Conservation (phyloP, 345 rosid species). For the Odontarrhena argentea region DNA sequence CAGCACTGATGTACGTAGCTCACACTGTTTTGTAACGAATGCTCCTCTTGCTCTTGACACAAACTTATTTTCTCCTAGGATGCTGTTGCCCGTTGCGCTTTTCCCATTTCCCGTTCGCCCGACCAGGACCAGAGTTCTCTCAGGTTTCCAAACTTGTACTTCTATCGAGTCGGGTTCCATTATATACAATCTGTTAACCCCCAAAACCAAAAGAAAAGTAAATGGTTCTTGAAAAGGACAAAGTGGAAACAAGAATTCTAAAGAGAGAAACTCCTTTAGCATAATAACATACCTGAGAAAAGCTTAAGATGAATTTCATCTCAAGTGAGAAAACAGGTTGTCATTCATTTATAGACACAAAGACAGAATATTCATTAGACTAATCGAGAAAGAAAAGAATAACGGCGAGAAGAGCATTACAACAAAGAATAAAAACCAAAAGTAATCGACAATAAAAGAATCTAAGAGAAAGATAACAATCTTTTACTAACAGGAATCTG, state of each 20-base stretch:
- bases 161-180: not conserved
- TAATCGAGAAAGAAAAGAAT: constrained; percentile 28
- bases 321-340: not conserved
- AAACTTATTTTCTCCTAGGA: constrained; percentile 67
- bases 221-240: constrained; percentile 12
- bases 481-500: not conserved
- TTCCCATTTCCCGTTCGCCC: constrained; percentile 93
- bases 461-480: constrained; percentile 30
- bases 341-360: constrained; percentile 22
- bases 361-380: constrained; percentile 7
- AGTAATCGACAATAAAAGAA: constrained; percentile 25
- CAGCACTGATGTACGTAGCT: constrained; percentile 36
- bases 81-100: constrained; percentile 90
- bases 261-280: constrained; percentile 1
- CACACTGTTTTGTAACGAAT: constrained; percentile 32
- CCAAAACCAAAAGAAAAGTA: not conserved
- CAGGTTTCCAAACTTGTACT: constrained; percentile 27
- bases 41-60: constrained; percentile 55
- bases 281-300: constrained; percentile 18
- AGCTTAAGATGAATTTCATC: not conserved
- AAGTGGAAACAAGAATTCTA: not conserved
- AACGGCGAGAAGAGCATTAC: not conserved
- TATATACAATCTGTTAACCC: not conserved
- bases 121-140: constrained; percentile 57
- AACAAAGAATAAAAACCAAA: not conserved